Evolutionary conservation across 345 rosid genomes (phyloP).

Genomic region (Eucalyptus curtisii): DNA sequence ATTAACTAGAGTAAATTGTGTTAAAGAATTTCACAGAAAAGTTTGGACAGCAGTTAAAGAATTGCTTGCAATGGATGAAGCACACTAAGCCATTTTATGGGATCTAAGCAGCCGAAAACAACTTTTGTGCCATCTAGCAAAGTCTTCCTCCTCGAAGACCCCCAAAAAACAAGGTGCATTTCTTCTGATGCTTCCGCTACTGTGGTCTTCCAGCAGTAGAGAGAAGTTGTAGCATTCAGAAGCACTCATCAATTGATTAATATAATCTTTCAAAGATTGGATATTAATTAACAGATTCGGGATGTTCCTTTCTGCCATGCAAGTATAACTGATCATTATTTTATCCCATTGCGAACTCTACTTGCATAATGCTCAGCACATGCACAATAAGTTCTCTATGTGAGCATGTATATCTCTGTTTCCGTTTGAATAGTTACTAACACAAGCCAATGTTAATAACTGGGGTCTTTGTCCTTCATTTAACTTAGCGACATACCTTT

Average conservation of each 20-base stretch:
- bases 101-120: background rate
- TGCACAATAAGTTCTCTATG: background rate
- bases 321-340: background rate
- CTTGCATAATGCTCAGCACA: background rate
- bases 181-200: background rate
- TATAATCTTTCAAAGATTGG: background rate
- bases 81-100: background rate
- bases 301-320: background rate
- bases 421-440: background rate
- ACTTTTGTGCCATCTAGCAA: background rate
- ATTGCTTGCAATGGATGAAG: background rate
- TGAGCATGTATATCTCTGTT: background rate
- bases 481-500: constrained; percentile 26
- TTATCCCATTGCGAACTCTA: background rate
- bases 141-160: background rate
- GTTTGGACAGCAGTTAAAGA: background rate
- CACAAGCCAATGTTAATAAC: background rate
- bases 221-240: background rate
- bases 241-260: background rate
- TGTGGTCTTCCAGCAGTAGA: background rate
- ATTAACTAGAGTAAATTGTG: background rate
- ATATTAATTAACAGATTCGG: background rate
- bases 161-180: background rate
- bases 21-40: background rate
- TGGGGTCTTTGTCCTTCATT: background rate